phyloP scores from a whole-genome alignment of 441 rosid species.

The Erodium moschatum region DNA sequence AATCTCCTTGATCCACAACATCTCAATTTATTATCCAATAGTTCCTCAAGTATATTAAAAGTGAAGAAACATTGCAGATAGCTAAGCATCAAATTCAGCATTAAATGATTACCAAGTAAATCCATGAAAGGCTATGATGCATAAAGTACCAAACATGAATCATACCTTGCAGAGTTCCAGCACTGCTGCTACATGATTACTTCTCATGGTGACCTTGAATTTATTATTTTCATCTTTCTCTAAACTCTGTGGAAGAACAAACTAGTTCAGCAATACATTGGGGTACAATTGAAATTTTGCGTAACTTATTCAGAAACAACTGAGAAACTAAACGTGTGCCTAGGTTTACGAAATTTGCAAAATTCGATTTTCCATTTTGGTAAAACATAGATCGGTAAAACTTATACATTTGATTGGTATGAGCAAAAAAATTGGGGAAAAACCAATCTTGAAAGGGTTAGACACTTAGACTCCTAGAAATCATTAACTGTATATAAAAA shows the following conservation, averaged over 20 bases:
- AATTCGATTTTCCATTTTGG: not conserved
- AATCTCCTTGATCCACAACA: constrained; percentile 7
- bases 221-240: constrained; percentile 53
- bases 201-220: constrained; percentile 59
- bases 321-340: not conserved
- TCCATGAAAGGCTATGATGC: not conserved
- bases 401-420: not conserved
- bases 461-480: not conserved
- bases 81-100: constrained; percentile 12
- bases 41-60: not conserved
- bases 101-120: constrained; percentile 8
- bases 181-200: constrained; percentile 53
- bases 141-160: constrained; percentile 14
- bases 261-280: constrained; percentile 16
- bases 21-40: constrained; percentile 8
- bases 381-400: not conserved
- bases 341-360: not conserved
- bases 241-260: constrained; percentile 48
- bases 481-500: not conserved
- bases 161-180: constrained; percentile 83
- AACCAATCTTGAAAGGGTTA: not conserved
- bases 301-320: constrained; percentile 16
- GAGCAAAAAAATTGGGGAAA: not conserved
- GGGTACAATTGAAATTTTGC: constrained; percentile 14
- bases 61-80: not conserved